Evolutionary conservation across 2,329 filamentous ascomycete species (phyloP).

Genomic region (Ophiostoma quercus): DNA sequence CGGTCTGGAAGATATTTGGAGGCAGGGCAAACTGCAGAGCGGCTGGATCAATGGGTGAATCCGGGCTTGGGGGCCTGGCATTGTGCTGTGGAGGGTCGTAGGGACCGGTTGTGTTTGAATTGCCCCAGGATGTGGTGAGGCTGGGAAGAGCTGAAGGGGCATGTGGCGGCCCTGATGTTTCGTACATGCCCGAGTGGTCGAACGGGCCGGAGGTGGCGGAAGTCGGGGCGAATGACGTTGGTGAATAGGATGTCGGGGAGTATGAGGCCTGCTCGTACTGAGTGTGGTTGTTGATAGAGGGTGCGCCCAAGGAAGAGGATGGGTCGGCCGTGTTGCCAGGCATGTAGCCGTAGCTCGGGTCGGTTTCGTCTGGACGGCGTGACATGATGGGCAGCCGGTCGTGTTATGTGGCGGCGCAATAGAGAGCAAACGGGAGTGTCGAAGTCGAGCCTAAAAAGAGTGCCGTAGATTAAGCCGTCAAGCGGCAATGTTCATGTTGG

Average conservation of each 20-base stretch:
- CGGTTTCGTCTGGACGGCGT: slow-evolving; percentile 32
- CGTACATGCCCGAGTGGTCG: background rate
- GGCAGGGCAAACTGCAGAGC: slow-evolving; percentile 53
- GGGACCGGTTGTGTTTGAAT: slow-evolving; percentile 36
- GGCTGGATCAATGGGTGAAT: slow-evolving; percentile 50
- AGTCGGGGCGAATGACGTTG: slow-evolving; percentile 16
- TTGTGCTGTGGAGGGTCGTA: slow-evolving; percentile 36
- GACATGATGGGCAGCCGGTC: slow-evolving; percentile 17
- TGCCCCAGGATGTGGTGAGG: slow-evolving; percentile 51
- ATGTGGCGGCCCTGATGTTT: background rate
- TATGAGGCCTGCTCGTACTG: slow-evolving; percentile 23
- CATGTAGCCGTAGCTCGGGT: slow-evolving; percentile 19
- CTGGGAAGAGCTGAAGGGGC: slow-evolving; percentile 39
- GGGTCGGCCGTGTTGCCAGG: background rate
- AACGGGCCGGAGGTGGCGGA: background rate
- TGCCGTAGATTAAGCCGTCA: slow-evolving; percentile 9
- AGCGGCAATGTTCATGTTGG: slow-evolving; percentile 16
- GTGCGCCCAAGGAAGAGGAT: background rate
- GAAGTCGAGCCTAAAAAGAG: background rate
- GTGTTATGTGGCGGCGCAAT: background rate
- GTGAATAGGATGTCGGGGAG: background rate
- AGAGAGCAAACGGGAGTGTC: background rate
- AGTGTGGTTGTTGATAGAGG: background rate
- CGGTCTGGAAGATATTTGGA: slow-evolving; percentile 43
- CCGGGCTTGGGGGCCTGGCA: slow-evolving; percentile 37